phyloP scores from a whole-genome alignment of 176 grass and related monocot genomes.

The Oryza glaberrima region DNA sequence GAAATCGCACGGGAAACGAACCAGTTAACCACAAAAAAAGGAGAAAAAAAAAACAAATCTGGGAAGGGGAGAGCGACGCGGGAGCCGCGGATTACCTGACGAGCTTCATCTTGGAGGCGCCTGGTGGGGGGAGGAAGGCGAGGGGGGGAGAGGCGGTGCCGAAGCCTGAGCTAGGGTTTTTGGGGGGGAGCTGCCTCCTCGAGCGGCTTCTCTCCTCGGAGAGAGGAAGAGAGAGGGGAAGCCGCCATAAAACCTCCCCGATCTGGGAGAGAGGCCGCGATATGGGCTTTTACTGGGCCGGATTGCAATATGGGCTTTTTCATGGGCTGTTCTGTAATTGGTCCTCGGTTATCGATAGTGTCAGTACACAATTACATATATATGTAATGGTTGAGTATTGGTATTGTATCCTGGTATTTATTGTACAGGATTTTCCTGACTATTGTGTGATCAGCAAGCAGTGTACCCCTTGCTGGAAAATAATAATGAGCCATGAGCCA shows the following conservation, averaged over 20 bases:
- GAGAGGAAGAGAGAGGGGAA: not conserved
- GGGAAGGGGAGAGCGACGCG: not conserved
- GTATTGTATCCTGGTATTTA: conserved; percentile 6
- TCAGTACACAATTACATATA: too few relatives aligned
- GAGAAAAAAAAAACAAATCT: not conserved
- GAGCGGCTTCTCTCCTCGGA: conserved; percentile 39
- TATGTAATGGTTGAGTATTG: not conserved
- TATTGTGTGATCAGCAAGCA: not conserved
- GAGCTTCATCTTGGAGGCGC: conserved; percentile 76
- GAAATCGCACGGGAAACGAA: conserved; percentile 7
- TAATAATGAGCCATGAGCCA: not conserved
- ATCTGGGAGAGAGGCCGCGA: not conserved
- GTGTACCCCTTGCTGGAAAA: not conserved
- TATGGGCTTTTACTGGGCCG: conserved; percentile 25
- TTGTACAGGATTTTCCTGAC: conserved; percentile 16
- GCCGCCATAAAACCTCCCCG: conserved; percentile 18
- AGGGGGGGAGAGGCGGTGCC: conserved; percentile 21
- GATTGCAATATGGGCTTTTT: not conserved
- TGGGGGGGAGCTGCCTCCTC: conserved; percentile 49
- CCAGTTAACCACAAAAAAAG: not conserved
- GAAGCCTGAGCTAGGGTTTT: conserved; percentile 64
- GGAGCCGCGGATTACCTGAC: conserved; percentile 51
- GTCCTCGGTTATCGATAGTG: too few relatives aligned
- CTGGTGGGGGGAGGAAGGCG: not conserved
- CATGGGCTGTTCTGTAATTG: not conserved